These are phyloP conservation scores for Phaeoacremonium minimum DNA, from an alignment of 2,329 filamentous ascomycete genomes.

Conservation along the genomic window DNA sequence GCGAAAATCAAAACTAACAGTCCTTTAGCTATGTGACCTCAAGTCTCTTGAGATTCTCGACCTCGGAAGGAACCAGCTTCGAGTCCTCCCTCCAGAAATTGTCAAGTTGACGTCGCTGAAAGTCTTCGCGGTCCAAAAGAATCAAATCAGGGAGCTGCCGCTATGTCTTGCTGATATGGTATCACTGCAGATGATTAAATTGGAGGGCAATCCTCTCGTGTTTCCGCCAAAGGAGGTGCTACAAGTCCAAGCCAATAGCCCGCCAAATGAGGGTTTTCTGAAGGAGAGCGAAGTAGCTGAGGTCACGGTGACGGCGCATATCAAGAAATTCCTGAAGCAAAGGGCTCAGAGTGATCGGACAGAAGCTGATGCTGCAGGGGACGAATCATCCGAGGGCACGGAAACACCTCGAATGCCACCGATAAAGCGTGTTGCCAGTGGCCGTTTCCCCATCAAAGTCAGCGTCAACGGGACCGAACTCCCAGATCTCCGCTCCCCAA, in stretches of 20 bases:
- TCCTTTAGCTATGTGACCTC: slow-evolving; percentile 72
- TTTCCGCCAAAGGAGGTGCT: slow-evolving; percentile 72
- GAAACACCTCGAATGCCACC: slow-evolving; percentile 72
- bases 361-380: slow-evolving; percentile 52
- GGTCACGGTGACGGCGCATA: slow-evolving; percentile 53
- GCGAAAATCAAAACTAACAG: background rate
- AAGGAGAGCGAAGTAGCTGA: slow-evolving; percentile 64
- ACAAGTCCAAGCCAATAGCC: slow-evolving; percentile 51
- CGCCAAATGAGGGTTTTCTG: slow-evolving; percentile 48
- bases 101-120: slow-evolving; percentile 79
- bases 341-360: slow-evolving; percentile 45
- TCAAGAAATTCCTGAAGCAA: slow-evolving; percentile 57
- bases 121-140: slow-evolving; percentile 82
- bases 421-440: slow-evolving; percentile 57
- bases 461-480: slow-evolving; percentile 71
- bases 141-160: slow-evolving; percentile 80
- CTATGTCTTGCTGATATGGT: slow-evolving; percentile 84
- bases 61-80: slow-evolving; percentile 82
- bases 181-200: slow-evolving; percentile 82
- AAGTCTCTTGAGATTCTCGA: slow-evolving; percentile 88
- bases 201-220: slow-evolving; percentile 80
- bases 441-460: slow-evolving; percentile 64
- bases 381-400: slow-evolving; percentile 66
- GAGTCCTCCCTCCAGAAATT: slow-evolving; percentile 72
- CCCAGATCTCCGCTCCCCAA: slow-evolving; percentile 64